Conservation (phyloP, 305 asterid genomes). For the Rubia balearica region DNA sequence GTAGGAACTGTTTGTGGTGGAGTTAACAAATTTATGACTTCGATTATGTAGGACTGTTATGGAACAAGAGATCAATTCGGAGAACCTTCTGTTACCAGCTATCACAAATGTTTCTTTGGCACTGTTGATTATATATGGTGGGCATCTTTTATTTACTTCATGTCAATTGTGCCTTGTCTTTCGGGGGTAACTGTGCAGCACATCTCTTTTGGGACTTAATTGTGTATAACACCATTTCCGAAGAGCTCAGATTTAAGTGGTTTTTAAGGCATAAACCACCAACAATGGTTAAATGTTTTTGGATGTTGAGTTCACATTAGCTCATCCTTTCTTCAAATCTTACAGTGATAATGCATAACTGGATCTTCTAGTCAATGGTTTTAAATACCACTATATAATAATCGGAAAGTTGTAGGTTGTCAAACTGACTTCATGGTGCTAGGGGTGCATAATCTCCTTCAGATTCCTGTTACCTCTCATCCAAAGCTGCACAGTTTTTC, state of each 20-base stretch:
- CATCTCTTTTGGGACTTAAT: neutral
- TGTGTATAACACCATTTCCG: neutral
- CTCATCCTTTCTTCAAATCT: neutral
- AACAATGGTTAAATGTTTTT: too few species aligned
- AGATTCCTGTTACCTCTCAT: conserved; percentile 4
- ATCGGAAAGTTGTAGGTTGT: neutral
- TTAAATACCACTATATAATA: neutral
- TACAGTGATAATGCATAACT: neutral
- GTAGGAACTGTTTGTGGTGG: neutral
- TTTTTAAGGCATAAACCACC: neutral
- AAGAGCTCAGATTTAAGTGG: neutral
- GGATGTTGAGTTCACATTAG: neutral
- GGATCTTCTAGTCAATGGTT: neutral
- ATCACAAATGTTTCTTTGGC: conserved; percentile 77
- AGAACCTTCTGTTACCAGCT: conserved; percentile 85
- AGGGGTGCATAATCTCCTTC: neutral
- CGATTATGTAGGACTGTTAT: conserved; percentile 43
- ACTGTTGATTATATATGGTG: conserved; percentile 97
- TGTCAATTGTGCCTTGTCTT: neutral
- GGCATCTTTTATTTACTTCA: conserved; percentile 22
- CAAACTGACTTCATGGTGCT: neutral
- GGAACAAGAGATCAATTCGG: conserved; percentile 74
- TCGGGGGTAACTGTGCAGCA: neutral
- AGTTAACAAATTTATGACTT: conserved; percentile 1
- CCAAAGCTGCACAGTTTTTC: neutral